Base-by-base conservation (phyloP, 345 rosid genomes). In the Acer yangbiense region DNA sequence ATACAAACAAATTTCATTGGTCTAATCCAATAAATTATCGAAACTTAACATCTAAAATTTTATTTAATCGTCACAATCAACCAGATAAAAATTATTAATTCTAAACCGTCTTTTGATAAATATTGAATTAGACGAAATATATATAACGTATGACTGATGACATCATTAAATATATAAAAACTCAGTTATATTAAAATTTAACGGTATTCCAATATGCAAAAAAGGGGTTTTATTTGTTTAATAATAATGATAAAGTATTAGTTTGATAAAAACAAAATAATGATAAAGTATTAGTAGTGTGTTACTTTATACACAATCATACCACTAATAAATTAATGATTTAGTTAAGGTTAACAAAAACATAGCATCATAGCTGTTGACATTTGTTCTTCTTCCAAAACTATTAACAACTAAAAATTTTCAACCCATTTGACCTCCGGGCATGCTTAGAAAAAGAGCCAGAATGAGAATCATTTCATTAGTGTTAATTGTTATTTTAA, bases 311-410 rank as follows among this genome's bases (percentile, higher is more conserved):
- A 18, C 32, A 11, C 44, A 75, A 65, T 75, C 72, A 75, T 64
- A 1, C 73, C 68, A 80, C 69, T n/a, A 18, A 7, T n/a, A 80
- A 43, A 41, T n/a, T 39, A 75, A 75, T 54, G 7, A 41, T 58
- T 29, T 68, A 16, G 41, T 76, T 57, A 76, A 67, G 46, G 68
- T 58, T 68, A 76, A 44, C 61, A 39, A 61, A 29, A 23, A n/a
- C 68, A 79, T 10, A 12, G 52, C 54, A 75, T 63, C 9, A 75
- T 57, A 44, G 39, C 5, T 0, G 44, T 55, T 65, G 79, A 71
- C 79, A 57, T 80, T 20, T 18, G 82, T 25, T 39, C 65, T 62
- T 16, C 7, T 21, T 41, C n/a, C 20, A 9, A 8, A 29, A 13
- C 2, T 5, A 52, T 13, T 70, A 61, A 35, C 2, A 2, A 52